Base-by-base conservation (phyloP, 73 alveolate species). In the Urostyla sp. region DNA sequence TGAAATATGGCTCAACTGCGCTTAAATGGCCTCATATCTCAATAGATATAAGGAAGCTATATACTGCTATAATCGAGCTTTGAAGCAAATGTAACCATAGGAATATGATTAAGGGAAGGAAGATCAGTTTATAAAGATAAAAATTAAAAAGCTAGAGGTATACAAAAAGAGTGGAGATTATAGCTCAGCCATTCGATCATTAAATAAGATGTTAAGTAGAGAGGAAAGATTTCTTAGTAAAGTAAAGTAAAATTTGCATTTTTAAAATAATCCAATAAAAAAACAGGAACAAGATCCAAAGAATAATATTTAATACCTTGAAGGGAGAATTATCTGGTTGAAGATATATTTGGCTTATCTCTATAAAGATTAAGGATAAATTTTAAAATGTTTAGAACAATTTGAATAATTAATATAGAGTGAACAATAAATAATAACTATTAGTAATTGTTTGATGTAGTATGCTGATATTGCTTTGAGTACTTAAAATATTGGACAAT, bases 1-100 rank as follows among this genome's bases (percentile, higher is more conserved):
- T 10, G 83, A 69, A 69, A 69, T 67, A 49, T 69, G 83, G 83
- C 10, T 27, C 48, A 45, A 69, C 23, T 69, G 83, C 30, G 83
- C 83, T 5, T 27, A 10, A 7, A 48, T 48, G 32, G 83, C 83
- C 4, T 46, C 44, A 30, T 69, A 3, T 16, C 18, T 69, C 23
- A 46, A 54, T 27, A 45, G 48, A 26, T 27, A 37, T 13, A 67
- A 67, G 6, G 48, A 37, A 27, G 83, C 83, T 3, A 69, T 69
- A 18, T 69, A 69, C 48, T 69, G 83, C 72, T 8, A 46, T 26
- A 69, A 69, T 28, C 40, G 83, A 48, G 83, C 83, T 3, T 46
- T 69, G 43, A 69, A 69, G 26, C 38, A 69, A 30, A 69, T 53
- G n/a, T 69, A 67, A 6, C 52, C n/a, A n/a, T n/a, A n/a, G n/a